Conservation (phyloP, 805 yeast species). For the Maudiozyma serrabonitensis region DNA sequence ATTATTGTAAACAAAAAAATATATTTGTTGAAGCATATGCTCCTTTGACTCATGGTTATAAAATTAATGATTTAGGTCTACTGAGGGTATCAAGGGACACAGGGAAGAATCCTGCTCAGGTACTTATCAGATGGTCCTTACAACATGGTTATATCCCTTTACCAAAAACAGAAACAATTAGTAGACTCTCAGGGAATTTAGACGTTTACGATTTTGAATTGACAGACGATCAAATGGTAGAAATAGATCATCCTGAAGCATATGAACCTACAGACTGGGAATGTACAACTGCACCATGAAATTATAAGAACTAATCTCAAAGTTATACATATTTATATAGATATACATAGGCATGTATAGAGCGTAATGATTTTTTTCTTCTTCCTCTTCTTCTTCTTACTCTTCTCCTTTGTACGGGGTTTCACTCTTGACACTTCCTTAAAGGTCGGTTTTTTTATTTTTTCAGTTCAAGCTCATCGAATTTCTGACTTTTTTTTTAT, state of each 20-base stretch:
- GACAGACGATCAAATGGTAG: constrained; percentile 32
- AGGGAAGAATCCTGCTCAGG: constrained; percentile 47
- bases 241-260: constrained; percentile 41
- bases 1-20: constrained; percentile 45
- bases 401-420: too few species aligned
- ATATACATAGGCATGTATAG: too few species aligned
- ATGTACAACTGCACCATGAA: constrained; percentile 48
- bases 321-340: neutral
- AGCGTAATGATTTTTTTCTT: too few species aligned
- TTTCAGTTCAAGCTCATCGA: neutral
- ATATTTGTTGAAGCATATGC: constrained; percentile 68
- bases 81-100: constrained; percentile 39
- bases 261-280: constrained; percentile 76
- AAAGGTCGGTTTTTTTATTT: neutral
- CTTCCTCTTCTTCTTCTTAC: too few species aligned
- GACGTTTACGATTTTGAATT: constrained; percentile 44
- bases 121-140: constrained; percentile 62
- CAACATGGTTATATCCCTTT: constrained; percentile 64
- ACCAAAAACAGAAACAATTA: constrained; percentile 50
- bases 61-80: constrained; percentile 46
- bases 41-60: constrained; percentile 61
- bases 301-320: neutral
- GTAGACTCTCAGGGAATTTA: constrained; percentile 46
- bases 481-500: neutral
- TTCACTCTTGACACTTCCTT: too few species aligned